Evolutionary conservation across 768 basidiomycete genomes (phyloP).

Genomic region (Amanita rimosa): DNA sequence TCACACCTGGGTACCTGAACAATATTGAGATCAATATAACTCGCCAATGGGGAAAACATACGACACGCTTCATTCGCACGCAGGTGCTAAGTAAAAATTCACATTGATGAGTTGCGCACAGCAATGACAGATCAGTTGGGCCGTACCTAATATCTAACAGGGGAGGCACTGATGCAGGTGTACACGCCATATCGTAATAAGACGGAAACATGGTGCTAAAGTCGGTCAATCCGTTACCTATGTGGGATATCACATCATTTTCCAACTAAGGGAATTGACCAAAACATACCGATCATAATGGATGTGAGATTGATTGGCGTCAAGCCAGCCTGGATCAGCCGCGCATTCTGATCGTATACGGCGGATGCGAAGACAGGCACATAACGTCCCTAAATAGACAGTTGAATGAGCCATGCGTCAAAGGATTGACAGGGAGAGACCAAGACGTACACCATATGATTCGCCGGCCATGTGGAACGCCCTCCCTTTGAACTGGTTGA

Average conservation of each 20-base stretch:
- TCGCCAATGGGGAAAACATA: slow-evolving; percentile 16
- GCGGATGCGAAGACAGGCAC: slow-evolving; percentile 68
- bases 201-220: slow-evolving; percentile 29
- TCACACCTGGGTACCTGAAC: slow-evolving; percentile 53
- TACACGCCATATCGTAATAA: slow-evolving; percentile 44
- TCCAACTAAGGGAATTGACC: not conserved
- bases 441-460: slow-evolving; percentile 59
- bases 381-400: slow-evolving; percentile 43
- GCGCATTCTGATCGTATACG: slow-evolving; percentile 61
- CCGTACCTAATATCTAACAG: slow-evolving; percentile 36
- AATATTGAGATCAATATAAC: not conserved
- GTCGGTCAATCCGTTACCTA: slow-evolving; percentile 58
- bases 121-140: slow-evolving; percentile 17
- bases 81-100: slow-evolving; percentile 26
- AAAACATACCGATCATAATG: slow-evolving; percentile 52
- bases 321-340: slow-evolving; percentile 41
- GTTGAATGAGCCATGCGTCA: not conserved
- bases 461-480: slow-evolving; percentile 61
- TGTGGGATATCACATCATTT: not conserved
- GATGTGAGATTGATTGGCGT: slow-evolving; percentile 53
- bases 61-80: slow-evolving; percentile 49
- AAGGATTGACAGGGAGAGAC: not conserved
- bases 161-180: slow-evolving; percentile 34
- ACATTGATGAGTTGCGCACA: slow-evolving; percentile 23
- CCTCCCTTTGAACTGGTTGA: slow-evolving; percentile 58